Base-by-base conservation (phyloP, 2,329 filamentous ascomycete species). In the Pseudogymnoascus sp. region DNA sequence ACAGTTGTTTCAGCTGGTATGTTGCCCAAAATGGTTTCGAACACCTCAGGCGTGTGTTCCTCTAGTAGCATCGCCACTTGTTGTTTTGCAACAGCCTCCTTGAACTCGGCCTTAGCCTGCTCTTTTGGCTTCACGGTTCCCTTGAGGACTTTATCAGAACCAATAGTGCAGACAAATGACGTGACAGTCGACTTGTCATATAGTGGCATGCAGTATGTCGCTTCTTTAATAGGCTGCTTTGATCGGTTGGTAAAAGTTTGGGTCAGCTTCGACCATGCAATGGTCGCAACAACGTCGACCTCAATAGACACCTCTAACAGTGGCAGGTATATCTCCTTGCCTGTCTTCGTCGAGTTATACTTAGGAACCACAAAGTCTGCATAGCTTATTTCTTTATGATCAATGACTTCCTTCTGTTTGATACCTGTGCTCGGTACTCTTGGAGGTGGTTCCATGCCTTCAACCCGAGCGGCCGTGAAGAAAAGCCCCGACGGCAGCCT, bases 131-230 rank as follows among this genome's bases (percentile, higher is more conserved):
- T 86, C 42, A 91, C 87, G 11, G 86, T 72, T 12, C 89, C 88
- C 2, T 77, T 77, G 66, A 90, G 83, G 14, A 83, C 77, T 19
- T 84, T 82, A 33, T 79, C 74, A n/a, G 28, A 19, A 35, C 81
- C 85, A 55, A 91, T 78, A 12, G 77, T 82, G 73, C 87, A 91
- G 4, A 78, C 81, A 66, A 91, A 92, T 3, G 77, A 80, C 6
- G 87, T 85, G 0, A 92, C 84, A 5, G 84, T 87, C 14, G 89
- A 85, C 8, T 88, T 88, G 69, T 90, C 86, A 66, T 87, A 89
- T 0, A 92, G 77, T 0, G 89, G 89, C 65, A 92, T 91, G 0
- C 80, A 80, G 70, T 92, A 92, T 12, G 78, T 77, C 14, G 85
- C 79, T 69, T 90, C 77, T 23, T 49, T 49, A 49, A 49, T 49